Conservation (phyloP, 352 stramenopile species). For the Globisporangium iwayamae region DNA sequence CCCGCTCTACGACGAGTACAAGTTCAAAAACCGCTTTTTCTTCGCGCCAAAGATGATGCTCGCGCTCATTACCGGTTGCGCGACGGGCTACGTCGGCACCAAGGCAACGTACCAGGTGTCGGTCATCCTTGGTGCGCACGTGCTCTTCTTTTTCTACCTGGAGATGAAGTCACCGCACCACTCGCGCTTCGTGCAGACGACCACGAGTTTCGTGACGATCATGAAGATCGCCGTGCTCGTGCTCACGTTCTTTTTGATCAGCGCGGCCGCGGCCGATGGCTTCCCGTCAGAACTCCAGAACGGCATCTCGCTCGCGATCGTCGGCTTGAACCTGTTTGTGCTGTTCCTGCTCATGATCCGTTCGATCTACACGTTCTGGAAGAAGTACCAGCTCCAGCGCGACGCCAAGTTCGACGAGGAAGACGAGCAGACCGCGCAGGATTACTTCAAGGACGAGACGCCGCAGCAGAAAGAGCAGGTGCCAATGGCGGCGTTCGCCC, state of each 20-base stretch:
- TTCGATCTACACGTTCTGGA: slow-evolving; percentile 69
- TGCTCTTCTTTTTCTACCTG: slow-evolving; percentile 74
- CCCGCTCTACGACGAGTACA: slow-evolving; percentile 86
- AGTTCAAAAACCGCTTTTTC: slow-evolving; percentile 85
- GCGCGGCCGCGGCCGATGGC: slow-evolving; percentile 40
- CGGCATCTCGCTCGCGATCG: slow-evolving; percentile 62
- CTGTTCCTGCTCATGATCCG: slow-evolving; percentile 61
- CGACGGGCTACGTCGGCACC: slow-evolving; percentile 56
- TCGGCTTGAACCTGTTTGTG: slow-evolving; percentile 67
- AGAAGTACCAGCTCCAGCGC: slow-evolving; percentile 68
- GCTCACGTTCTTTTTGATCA: slow-evolving; percentile 74
- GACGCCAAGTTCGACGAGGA: slow-evolving; percentile 51
- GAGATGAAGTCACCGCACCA: slow-evolving; percentile 66
- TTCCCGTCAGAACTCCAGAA: slow-evolving; percentile 65
- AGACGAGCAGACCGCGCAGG: slow-evolving; percentile 54
- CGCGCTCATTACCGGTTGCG: slow-evolving; percentile 52
- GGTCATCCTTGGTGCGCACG: slow-evolving; percentile 49
- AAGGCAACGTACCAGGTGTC: slow-evolving; percentile 46
- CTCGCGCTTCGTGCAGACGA: slow-evolving; percentile 69
- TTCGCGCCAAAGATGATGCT: slow-evolving; percentile 80
- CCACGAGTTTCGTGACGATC: slow-evolving; percentile 68
- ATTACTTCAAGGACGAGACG: slow-evolving; percentile 70
- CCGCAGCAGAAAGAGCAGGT: slow-evolving; percentile 34
- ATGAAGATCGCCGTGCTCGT: slow-evolving; percentile 76
- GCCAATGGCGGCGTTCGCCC: background rate